Conservation (phyloP, 2,329 filamentous ascomycete genomes). For the Aspergillus fischeri region DNA sequence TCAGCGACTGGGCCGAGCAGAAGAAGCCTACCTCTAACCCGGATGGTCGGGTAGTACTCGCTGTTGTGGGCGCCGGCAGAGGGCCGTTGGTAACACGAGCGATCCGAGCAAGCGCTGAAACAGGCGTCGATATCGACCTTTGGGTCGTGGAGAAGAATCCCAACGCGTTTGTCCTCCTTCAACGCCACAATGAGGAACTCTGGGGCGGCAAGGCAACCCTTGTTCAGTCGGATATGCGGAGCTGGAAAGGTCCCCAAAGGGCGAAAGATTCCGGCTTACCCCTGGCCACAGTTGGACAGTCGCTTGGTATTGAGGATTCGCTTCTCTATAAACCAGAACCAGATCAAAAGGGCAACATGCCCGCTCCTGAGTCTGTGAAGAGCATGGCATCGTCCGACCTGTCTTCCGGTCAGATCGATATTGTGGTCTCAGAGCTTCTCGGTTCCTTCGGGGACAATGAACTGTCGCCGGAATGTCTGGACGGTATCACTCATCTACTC, state of each 20-base stretch:
- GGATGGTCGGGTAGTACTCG: conserved; percentile 71
- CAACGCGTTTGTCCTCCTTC: conserved; percentile 89
- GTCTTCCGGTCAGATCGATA: conserved; percentile 60
- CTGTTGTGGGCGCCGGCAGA: conserved; percentile 88
- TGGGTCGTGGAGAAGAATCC: conserved; percentile 98
- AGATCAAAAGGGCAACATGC: conserved; percentile 38
- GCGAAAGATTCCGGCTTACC: conserved; percentile 18
- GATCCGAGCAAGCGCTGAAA: conserved; percentile 70
- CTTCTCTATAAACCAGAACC: conserved; percentile 18
- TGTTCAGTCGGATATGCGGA: conserved; percentile 95
- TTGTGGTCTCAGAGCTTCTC: conserved; percentile 87
- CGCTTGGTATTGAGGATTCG: conserved; percentile 28
- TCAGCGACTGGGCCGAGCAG: conserved; percentile 72
- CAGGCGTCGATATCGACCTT: conserved; percentile 73
- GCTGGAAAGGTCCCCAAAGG: conserved; percentile 74
- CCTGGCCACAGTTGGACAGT: conserved; percentile 29
- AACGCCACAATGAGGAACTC: conserved; percentile 75
- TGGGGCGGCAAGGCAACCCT: conserved; percentile 81
- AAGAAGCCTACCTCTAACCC: conserved; percentile 70
- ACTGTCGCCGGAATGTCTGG: conserved; percentile 90
- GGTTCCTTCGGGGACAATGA: conserved; percentile 96
- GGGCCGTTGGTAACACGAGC: conserved; percentile 88
- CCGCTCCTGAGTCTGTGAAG: conserved; percentile 21
- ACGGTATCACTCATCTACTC: conserved; percentile 91
- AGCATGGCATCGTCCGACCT: conserved; percentile 42